A percentile compares a stretch with the other conserved stretches of the same genome.
phyloP scores from a whole-genome alignment of 441 rosid species.

The Jatropha multifida region DNA sequence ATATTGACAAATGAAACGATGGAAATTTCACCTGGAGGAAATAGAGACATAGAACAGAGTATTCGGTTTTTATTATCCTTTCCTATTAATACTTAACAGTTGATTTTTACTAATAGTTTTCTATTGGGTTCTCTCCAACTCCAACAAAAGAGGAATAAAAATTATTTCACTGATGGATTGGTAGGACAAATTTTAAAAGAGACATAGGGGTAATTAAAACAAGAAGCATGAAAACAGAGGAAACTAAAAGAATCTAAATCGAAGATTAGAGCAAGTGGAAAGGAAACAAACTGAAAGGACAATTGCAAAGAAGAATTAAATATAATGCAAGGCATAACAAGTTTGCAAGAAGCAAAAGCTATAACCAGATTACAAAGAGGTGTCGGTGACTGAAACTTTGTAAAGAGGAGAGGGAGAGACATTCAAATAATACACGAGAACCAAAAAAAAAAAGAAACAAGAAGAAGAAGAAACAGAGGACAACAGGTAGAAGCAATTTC shows the following conservation, averaged over 20 bases:
- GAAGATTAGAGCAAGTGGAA: neutral
- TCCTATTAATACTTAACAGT: neutral
- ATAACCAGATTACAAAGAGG: neutral
- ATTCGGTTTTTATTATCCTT: neutral
- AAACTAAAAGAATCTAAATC: neutral
- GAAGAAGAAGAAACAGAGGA: neutral
- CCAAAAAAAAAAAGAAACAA: neutral
- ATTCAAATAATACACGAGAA: neutral
- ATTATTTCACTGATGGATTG: neutral
- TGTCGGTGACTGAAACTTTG: neutral
- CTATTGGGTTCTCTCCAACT: constrained; percentile 1
- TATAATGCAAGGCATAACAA: neutral
- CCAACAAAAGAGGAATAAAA: neutral
- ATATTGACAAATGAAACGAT: neutral
- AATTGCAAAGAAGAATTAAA: neutral
- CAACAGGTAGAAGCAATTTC: neutral
- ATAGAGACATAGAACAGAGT: constrained; percentile 2
- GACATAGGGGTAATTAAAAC: neutral
- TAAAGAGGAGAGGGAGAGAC: neutral
- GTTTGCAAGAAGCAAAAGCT: neutral
- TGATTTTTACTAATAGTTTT: neutral
- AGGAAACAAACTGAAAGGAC: neutral
- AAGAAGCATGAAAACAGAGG: neutral
- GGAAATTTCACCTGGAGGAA: neutral
- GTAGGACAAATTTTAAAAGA: neutral